A percentile compares a stretch with the other conserved stretches of the same genome.
Conservation (phyloP, 2,329 filamentous ascomycete genomes). For the Aureobasidium sp. region DNA sequence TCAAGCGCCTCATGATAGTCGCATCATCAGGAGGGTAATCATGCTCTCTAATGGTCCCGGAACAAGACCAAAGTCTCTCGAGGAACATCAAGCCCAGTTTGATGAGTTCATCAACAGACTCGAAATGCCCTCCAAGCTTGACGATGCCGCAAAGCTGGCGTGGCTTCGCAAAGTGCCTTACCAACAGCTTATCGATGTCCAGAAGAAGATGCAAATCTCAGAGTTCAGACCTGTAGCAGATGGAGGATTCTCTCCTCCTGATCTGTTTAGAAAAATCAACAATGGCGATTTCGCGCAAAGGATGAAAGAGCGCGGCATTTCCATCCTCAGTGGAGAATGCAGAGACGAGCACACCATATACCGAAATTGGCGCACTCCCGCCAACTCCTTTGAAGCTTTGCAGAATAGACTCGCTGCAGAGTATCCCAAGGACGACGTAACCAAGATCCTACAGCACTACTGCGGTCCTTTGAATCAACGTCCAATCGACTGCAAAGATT, state of each 20-base stretch:
- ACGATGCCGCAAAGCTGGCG: slow-evolving; percentile 39
- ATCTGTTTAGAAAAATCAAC: slow-evolving; percentile 42
- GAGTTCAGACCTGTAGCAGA: slow-evolving; percentile 51
- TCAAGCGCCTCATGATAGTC: slow-evolving; percentile 33
- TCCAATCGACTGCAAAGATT: slow-evolving; percentile 36
- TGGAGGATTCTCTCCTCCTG: slow-evolving; percentile 38
- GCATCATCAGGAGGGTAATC: slow-evolving; percentile 44
- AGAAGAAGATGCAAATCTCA: slow-evolving; percentile 37
- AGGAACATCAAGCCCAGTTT: slow-evolving; percentile 46
- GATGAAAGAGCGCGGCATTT: slow-evolving; percentile 40
- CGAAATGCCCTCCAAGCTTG: slow-evolving; percentile 35
- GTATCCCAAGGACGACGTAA: slow-evolving; percentile 41
- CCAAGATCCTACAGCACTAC: slow-evolving; percentile 33
- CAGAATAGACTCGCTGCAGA: slow-evolving; percentile 45
- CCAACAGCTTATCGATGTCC: slow-evolving; percentile 38
- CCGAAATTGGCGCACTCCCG: slow-evolving; percentile 44
- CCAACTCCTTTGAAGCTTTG: slow-evolving; percentile 35
- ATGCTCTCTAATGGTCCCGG: slow-evolving; percentile 52
- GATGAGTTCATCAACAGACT: slow-evolving; percentile 42
- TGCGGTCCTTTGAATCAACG: slow-evolving; percentile 23
- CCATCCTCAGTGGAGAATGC: slow-evolving; percentile 50
- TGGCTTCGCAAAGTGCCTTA: slow-evolving; percentile 37
- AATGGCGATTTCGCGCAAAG: slow-evolving; percentile 41
- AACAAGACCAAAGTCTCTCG: slow-evolving; percentile 44
- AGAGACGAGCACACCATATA: slow-evolving; percentile 49